Evolutionary conservation across 1,139 yeast species (phyloP).

Genomic region (Protomyces lactucae-debilis): DNA sequence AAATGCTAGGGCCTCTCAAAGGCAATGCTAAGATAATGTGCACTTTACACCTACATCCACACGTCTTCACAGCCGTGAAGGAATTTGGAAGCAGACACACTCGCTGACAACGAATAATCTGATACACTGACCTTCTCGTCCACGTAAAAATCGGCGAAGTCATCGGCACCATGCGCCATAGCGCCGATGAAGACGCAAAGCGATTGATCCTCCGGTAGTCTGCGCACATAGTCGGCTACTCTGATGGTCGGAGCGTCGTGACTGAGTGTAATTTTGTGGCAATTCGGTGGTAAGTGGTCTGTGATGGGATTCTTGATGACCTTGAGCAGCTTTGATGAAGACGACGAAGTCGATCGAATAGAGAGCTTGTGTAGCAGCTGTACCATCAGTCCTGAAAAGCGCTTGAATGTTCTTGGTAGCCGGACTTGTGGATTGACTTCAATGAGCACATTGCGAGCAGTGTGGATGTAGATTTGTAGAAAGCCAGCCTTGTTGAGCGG

Average conservation of each 20-base stretch:
- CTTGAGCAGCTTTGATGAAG: conserved; percentile 75
- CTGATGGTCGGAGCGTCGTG: conserved; percentile 84
- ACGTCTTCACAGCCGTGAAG: conserved; percentile 24
- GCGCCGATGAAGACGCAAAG: conserved; percentile 98
- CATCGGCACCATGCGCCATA: conserved; percentile 97
- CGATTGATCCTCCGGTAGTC: conserved; percentile 81
- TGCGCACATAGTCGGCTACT: conserved; percentile 81
- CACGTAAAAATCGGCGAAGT: conserved; percentile 91
- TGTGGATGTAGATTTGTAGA: conserved; percentile 91
- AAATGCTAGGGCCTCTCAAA: too few species aligned
- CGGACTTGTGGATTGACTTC: conserved; percentile 96
- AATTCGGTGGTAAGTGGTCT: conserved; percentile 92
- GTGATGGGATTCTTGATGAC: conserved; percentile 96
- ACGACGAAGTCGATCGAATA: conserved; percentile 89
- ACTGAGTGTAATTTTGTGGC: conserved; percentile 89
- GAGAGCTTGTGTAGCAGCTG: conserved; percentile 87
- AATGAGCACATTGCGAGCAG: conserved; percentile 87
- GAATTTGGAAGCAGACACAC: conserved; percentile 87
- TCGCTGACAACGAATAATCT: conserved; percentile 90
- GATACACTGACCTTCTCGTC: conserved; percentile 96
- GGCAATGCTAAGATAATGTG: too few species aligned
- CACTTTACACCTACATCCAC: neutral
- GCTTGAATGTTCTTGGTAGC: conserved; percentile 94
- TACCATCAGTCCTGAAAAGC: conserved; percentile 96
- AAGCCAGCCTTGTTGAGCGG: conserved; percentile 97